These are phyloP conservation scores for Arabidopsis hybrid DNA, from an alignment of 441 rosid genomes.

Conservation along the genomic window DNA sequence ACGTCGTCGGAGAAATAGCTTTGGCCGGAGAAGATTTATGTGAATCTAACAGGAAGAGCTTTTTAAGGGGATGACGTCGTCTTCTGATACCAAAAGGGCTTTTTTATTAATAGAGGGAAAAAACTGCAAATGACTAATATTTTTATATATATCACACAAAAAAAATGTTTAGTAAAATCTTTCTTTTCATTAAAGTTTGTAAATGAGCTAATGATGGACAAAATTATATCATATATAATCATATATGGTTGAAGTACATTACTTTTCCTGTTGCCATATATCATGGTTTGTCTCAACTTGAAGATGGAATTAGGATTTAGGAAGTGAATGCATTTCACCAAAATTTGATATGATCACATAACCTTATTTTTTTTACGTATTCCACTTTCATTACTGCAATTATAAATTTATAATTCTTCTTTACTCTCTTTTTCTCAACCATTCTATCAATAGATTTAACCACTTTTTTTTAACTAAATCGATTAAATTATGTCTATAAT, in stretches of 20 bases:
- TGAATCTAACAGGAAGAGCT: constrained; percentile 33
- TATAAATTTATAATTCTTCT: background rate
- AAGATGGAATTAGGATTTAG: too few relatives aligned
- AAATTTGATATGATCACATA: background rate
- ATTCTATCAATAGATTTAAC: too few relatives aligned
- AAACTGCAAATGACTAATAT: constrained; percentile 23
- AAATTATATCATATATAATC: background rate
- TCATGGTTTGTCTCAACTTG: background rate
- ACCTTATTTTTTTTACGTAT: too few relatives aligned
- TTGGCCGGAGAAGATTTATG: constrained; percentile 35
- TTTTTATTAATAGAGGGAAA: constrained; percentile 28
- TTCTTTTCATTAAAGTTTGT: background rate
- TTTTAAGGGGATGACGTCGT: constrained; percentile 10
- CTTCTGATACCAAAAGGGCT: constrained; percentile 10
- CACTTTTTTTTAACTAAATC: background rate
- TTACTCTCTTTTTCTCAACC: too few relatives aligned
- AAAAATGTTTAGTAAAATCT: too few relatives aligned
- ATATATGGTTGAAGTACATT: constrained; percentile 12
- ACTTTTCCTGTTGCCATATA: background rate
- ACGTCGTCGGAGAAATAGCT: constrained; percentile 19
- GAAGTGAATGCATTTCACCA: background rate
- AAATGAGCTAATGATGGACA: background rate
- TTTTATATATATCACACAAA: too few relatives aligned
- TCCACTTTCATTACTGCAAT: background rate
- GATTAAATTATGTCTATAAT: background rate